Percentiles rank a stretch among this genome's conserved stretches.
Conservation (phyloP, 108 stramenopile genomes). For the Phaeodactylum tricornutum region DNA sequence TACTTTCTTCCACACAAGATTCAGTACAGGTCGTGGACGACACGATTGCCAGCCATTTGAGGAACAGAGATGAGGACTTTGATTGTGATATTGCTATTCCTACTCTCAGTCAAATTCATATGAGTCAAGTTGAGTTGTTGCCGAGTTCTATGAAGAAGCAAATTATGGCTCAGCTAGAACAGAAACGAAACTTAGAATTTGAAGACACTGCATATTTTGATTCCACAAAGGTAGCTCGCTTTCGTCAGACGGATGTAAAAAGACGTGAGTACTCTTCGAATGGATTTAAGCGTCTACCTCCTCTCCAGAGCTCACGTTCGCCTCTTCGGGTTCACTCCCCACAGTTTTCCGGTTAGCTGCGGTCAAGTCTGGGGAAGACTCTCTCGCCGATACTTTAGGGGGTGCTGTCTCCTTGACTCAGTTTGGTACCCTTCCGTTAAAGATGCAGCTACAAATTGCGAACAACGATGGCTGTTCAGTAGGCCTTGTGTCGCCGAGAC, state of each 20-base stretch:
- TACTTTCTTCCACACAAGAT: neutral
- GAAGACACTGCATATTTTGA: neutral
- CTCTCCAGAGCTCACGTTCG: too few species aligned
- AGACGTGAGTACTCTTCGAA: too few species aligned
- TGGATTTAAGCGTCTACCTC: too few species aligned
- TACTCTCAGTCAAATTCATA: constrained; percentile 34
- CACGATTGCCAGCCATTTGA: neutral
- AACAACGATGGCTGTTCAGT: constrained; percentile 30
- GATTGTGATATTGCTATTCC: constrained; percentile 21
- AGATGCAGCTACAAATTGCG: constrained; percentile 62
- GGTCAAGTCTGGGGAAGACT: constrained; percentile 45
- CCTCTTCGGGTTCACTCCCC: too few species aligned
- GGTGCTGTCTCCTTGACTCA: constrained; percentile 37
- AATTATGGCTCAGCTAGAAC: constrained; percentile 8
- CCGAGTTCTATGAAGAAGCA: constrained; percentile 22
- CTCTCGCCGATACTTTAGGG: constrained; percentile 2
- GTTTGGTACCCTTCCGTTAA: constrained; percentile 49
- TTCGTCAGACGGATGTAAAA: constrained; percentile 47
- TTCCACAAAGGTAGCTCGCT: neutral
- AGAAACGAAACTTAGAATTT: constrained; percentile 3
- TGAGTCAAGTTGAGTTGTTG: constrained; percentile 32
- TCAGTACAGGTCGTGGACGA: too few species aligned
- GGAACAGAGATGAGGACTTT: neutral
- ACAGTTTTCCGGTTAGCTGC: constrained; percentile 64
- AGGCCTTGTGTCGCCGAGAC: constrained; percentile 1